Conservation (phyloP, 192 early-diverging fungal genomes). For the Umbelopsis isabellina region DNA sequence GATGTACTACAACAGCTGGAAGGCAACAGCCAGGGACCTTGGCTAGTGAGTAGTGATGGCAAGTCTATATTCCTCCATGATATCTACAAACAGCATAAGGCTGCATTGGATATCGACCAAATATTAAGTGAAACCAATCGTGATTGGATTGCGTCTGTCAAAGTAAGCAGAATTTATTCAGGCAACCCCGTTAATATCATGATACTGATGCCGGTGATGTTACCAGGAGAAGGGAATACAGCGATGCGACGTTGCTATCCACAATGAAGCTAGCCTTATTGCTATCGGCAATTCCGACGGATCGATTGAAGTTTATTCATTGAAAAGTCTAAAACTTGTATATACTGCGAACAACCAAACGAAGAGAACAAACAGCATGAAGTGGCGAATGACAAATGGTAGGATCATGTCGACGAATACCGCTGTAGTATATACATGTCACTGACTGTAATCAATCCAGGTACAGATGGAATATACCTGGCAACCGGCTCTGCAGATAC, state of each 20-base stretch:
- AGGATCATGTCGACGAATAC: neutral
- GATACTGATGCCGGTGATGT: conserved; percentile 1
- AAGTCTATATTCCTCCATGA: conserved; percentile 41
- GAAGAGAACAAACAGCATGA: neutral
- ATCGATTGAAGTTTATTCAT: conserved; percentile 46
- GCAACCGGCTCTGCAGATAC: conserved; percentile 10
- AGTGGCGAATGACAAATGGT: neutral
- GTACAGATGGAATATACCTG: neutral
- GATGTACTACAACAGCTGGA: conserved; percentile 29
- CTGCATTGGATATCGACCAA: conserved; percentile 38
- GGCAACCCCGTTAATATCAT: neutral
- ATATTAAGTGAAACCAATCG: conserved; percentile 42
- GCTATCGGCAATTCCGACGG: conserved; percentile 51
- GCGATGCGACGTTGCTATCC: conserved; percentile 43
- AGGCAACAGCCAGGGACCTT: conserved; percentile 32
- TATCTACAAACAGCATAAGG: conserved; percentile 28
- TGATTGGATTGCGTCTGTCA: conserved; percentile 39
- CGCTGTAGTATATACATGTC: too few species aligned
- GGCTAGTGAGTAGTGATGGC: conserved; percentile 37
- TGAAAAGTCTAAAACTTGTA: conserved; percentile 46
- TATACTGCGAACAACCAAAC: conserved; percentile 34
- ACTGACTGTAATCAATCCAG: neutral
- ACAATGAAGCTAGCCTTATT: conserved; percentile 42
- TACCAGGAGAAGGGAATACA: neutral
- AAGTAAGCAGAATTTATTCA: conserved; percentile 22